phyloP scores from a whole-genome alignment of 371 early-diverging fungal species.

The Mortierella sp. region DNA sequence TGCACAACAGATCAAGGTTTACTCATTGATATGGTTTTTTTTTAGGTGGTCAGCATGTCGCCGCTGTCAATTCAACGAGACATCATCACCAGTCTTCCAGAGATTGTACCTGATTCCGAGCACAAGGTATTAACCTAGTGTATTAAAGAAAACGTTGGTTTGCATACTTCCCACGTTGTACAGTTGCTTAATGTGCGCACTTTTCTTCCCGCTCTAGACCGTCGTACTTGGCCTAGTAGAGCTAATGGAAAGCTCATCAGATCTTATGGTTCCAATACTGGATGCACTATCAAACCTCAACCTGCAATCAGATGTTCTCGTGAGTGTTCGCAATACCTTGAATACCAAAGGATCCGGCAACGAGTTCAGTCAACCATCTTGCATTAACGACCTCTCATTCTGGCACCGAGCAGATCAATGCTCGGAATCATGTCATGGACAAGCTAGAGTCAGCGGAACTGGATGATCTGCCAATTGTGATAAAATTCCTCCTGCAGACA shows the following conservation, averaged over 20 bases:
- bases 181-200: neutral
- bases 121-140: conserved; percentile 68
- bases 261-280: conserved; percentile 76
- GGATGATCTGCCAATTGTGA: conserved; percentile 75
- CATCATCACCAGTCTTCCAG: conserved; percentile 78
- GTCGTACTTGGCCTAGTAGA: conserved; percentile 72
- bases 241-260: conserved; percentile 68
- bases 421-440: conserved; percentile 67
- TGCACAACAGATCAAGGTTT: too few relatives aligned
- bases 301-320: conserved; percentile 64
- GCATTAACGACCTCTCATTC: too few relatives aligned
- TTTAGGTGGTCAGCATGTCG: conserved; percentile 69
- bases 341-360: too few relatives aligned
- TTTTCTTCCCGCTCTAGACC: conserved; percentile 39
- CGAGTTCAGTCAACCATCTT: too few relatives aligned
- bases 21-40: too few relatives aligned
- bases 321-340: conserved; percentile 8
- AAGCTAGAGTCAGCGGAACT: conserved; percentile 75
- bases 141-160: neutral
- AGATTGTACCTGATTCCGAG: conserved; percentile 82
- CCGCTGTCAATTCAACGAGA: conserved; percentile 78
- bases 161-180: neutral
- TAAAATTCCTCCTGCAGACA: conserved; percentile 79
- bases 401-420: conserved; percentile 47
- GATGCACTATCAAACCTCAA: conserved; percentile 81